Evolutionary conservation across 768 basidiomycete genomes (phyloP).

Genomic region (Lactarius sanguifluus): DNA sequence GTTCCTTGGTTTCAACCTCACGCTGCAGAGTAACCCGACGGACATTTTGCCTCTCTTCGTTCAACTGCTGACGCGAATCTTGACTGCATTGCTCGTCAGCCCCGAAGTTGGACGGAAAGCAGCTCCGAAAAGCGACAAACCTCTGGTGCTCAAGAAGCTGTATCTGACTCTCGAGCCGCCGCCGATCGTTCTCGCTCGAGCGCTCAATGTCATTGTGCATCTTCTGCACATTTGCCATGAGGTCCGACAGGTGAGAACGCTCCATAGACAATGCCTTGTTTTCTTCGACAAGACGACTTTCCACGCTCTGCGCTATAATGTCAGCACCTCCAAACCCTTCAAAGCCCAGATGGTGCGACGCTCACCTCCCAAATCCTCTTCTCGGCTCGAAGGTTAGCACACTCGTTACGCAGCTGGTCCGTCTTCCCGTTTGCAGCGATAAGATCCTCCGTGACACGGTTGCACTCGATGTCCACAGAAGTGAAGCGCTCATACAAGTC

Average conservation of each 20-base stretch:
- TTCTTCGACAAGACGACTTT: constrained; percentile 79
- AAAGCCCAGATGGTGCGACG: neutral
- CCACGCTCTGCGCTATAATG: constrained; percentile 55
- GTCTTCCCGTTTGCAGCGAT: constrained; percentile 55
- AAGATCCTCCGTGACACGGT: constrained; percentile 66
- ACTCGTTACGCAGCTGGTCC: constrained; percentile 82
- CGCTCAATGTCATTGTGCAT: constrained; percentile 89
- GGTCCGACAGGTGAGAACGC: constrained; percentile 79
- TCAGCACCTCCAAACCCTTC: neutral
- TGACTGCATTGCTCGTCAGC: constrained; percentile 46
- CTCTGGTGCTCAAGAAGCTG: constrained; percentile 76
- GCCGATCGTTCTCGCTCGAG: constrained; percentile 78
- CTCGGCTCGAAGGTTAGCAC: constrained; percentile 86
- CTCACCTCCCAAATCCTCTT: constrained; percentile 90
- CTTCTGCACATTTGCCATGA: constrained; percentile 86
- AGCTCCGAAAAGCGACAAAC: constrained; percentile 43
- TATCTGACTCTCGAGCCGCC: constrained; percentile 76
- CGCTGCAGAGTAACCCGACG: constrained; percentile 78
- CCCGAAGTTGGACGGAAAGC: neutral
- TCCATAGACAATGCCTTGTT: constrained; percentile 79
- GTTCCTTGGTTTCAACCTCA: constrained; percentile 76
- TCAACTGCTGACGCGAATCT: constrained; percentile 67
- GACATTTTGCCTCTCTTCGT: constrained; percentile 69
- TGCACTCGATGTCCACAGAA: constrained; percentile 72
- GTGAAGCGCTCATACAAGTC: constrained; percentile 73